Base-by-base conservation (phyloP, 2,329 filamentous ascomycete genomes). In the Sclerotinia spermophila region DNA sequence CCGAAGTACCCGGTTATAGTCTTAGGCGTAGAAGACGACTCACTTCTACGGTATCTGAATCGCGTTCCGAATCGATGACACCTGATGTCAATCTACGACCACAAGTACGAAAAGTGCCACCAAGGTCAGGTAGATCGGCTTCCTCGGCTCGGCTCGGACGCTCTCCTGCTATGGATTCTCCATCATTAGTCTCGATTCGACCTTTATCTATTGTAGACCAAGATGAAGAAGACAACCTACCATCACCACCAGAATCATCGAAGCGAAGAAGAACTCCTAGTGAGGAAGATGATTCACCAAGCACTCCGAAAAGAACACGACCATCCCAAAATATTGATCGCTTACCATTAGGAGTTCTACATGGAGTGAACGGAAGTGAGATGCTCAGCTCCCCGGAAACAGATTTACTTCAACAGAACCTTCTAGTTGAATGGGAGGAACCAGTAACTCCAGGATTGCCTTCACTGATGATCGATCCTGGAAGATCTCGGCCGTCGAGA, bases 11-110 rank as follows among this genome's bases (percentile, higher is more conserved):
- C 17, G 83, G 82, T 1, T 90, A 90, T 74, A 86, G 85, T 4
- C 79, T 90, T n/a, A 84, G 88, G 7, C 82, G 84, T 38, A 82
- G 86, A 72, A 73, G 75, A 71, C 74, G 84, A 74, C 80, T 86
- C 71, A 86, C 85, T 40, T 79, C 83, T 67, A 78, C 83, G 60
- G 82, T 82, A 58, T 82, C 82, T 8, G 62, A 53, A 53, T 90
- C 87, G 27, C 82, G 87, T 72, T 87, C 86, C 6, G 83, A 87
- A 3, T 89, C 87, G 0, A 83, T 86, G 38, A 86, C 84, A 0
- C 87, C 87, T 1, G 84, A 86, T 40, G 83, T 87, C 30, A 76
- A 75, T 40, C 73, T 79, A 48, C 75, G 78, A 56, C 78, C 78
- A 35, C 69, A 72, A 44, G 75, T 79, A 24, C 68, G 71, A 13